Evolutionary conservation across 2,329 filamentous ascomycete genomes (phyloP).

Genomic region (Cladosporium sp.): DNA sequence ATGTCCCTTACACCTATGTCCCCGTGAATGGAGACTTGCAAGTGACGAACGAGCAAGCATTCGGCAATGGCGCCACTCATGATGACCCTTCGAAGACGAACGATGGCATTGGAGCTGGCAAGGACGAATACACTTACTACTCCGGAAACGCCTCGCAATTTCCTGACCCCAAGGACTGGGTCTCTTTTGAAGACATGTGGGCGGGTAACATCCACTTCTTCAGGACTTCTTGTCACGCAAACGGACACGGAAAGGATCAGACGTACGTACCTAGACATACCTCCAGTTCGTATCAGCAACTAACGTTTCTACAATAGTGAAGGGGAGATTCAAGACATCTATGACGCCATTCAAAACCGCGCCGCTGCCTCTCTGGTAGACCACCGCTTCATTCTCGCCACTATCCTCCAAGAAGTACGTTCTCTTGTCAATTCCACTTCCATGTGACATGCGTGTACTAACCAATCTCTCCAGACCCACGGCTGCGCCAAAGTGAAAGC

Average conservation of each 20-base stretch:
- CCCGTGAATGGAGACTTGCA: slow-evolving; percentile 9
- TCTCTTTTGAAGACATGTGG: slow-evolving; percentile 31
- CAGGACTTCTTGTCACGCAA: slow-evolving; percentile 30
- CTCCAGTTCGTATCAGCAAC: background rate
- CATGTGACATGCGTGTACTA: background rate
- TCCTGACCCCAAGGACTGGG: slow-evolving; percentile 18
- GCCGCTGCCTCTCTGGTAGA: slow-evolving; percentile 33
- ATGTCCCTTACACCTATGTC: slow-evolving; percentile 1
- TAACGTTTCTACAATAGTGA: slow-evolving; percentile 17
- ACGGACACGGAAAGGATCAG: slow-evolving; percentile 27
- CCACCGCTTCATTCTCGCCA: slow-evolving; percentile 39
- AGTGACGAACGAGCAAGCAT: slow-evolving; percentile 28
- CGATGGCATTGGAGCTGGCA: slow-evolving; percentile 22
- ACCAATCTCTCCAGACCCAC: slow-evolving; percentile 23
- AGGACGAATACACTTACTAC: slow-evolving; percentile 30
- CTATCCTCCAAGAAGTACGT: slow-evolving; percentile 40
- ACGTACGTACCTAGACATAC: slow-evolving; percentile 2
- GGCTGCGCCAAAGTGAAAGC: slow-evolving; percentile 41
- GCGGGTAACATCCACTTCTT: slow-evolving; percentile 29
- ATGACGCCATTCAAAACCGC: slow-evolving; percentile 33
- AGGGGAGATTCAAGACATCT: slow-evolving; percentile 35
- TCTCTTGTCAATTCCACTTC: background rate
- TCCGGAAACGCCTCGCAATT: slow-evolving; percentile 21
- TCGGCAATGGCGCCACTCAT: slow-evolving; percentile 25
- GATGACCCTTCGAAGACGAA: slow-evolving; percentile 17